These are phyloP conservation scores for Kwoniella sp. DNA, from an alignment of 768 basidiomycete species.

Conservation along the genomic window DNA sequence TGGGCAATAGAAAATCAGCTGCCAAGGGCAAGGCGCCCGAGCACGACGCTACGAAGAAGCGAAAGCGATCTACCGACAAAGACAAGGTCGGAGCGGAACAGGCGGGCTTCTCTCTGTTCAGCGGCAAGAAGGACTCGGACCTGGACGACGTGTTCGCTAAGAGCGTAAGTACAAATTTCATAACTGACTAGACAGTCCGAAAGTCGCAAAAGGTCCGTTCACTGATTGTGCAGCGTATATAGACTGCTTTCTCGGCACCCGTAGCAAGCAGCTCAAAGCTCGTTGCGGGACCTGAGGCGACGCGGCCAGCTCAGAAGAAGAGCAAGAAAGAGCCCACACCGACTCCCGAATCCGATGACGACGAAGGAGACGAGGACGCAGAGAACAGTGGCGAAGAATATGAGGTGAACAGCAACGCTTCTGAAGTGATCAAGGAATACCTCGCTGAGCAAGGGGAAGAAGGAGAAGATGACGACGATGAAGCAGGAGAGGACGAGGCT, in stretches of 20 bases:
- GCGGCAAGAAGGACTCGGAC: slow-evolving; percentile 60
- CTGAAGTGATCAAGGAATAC: slow-evolving; percentile 26
- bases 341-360: slow-evolving; percentile 30
- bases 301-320: slow-evolving; percentile 15
- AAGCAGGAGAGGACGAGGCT: slow-evolving; percentile 24
- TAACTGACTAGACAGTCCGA: background rate
- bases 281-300: slow-evolving; percentile 14
- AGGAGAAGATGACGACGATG: slow-evolving; percentile 40
- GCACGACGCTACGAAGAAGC: slow-evolving; percentile 20
- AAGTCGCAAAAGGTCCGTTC: slow-evolving; percentile 1
- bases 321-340: slow-evolving; percentile 29
- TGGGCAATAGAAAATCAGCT: slow-evolving; percentile 29
- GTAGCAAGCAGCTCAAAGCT: slow-evolving; percentile 27
- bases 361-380: slow-evolving; percentile 32
- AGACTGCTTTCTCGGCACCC: slow-evolving; percentile 19
- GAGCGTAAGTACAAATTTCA: slow-evolving; percentile 58
- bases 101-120: slow-evolving; percentile 34
- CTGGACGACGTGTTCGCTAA: slow-evolving; percentile 68
- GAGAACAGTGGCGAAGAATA: slow-evolving; percentile 23
- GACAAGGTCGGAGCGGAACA: slow-evolving; percentile 7
- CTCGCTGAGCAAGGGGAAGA: slow-evolving; percentile 13
- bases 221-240: background rate
- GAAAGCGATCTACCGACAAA: slow-evolving; percentile 24
- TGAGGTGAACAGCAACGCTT: too few species aligned
- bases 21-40: slow-evolving; percentile 28